Base-by-base conservation (phyloP, 495 filamentous ascomycete genomes). In the Aspergillus indologenus region DNA sequence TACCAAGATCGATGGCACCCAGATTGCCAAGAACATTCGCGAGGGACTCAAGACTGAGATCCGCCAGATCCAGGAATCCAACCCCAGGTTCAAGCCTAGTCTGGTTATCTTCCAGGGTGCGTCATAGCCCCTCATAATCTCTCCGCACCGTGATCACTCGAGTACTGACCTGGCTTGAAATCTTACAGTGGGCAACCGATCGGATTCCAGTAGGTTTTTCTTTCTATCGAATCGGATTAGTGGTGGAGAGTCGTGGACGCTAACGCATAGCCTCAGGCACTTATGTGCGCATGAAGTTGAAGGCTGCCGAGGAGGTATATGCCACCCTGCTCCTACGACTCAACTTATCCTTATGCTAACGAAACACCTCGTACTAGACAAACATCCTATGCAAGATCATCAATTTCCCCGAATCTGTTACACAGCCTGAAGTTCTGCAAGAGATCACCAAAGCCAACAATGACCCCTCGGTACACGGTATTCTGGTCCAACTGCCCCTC, bases 271-370 rank as follows among this genome's bases (percentile, higher is more conserved):
- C 49, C 66, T 44, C 43, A 94, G 90, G 88, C 70, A 98, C 94
- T 43, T 98, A 98, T 90, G 92, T 98, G 72, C 91, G 91, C 76
- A 98, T 98, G 94, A 98, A 98, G 77, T 73, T 97, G 66, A 98
- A 96, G 81, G 94, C 94, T 56, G 94, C 94, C 26, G 82, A 92
- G 71, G 93, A 98, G 83, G 90, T 93, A 78, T 53, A 68, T 59
- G 61, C 4, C 22, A 17, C n/a, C 40, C 3, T n/a, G 51, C n/a
- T n/a, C n/a, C n/a, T n/a, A 64, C 49, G 55, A 34, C 46, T 45
- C 40, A 48, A 48, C 26, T 42, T 22, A 19, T 43, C 29, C 29
- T 19, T 54, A 58, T 45, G 24, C 59, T 62, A 56, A 61, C 34
- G 19, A 20, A 51, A 11, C 53, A 21, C 60, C 45, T 61, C 65